phyloP scores from a whole-genome alignment of 805 yeast genomes.

The Wickerhamiella australiensis region DNA sequence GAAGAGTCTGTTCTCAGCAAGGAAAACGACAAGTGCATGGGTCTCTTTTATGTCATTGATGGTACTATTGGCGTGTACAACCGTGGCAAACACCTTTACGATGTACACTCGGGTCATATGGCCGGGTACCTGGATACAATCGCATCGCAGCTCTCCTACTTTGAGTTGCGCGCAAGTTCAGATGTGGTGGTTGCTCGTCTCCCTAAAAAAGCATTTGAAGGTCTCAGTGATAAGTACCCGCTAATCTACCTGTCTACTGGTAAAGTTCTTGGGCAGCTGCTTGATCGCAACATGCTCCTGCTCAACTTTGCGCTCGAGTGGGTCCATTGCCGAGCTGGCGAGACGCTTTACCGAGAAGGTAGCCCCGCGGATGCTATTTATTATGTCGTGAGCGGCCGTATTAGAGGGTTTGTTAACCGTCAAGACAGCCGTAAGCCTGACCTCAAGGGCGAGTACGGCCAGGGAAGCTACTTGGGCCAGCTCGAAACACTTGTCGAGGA shows the following conservation, averaged over 20 bases:
- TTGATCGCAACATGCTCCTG: conserved; percentile 29
- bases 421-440: conserved; percentile 14
- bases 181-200: conserved; percentile 61
- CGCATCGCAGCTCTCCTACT: conserved; percentile 68
- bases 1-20: conserved; percentile 47
- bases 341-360: conserved; percentile 64
- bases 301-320: conserved; percentile 91
- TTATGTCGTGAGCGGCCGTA: conserved; percentile 76
- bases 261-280: conserved; percentile 49
- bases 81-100: conserved; percentile 35
- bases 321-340: conserved; percentile 85
- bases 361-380: conserved; percentile 85
- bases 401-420: conserved; percentile 42
- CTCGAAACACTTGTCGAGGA: conserved; percentile 76
- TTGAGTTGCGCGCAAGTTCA: conserved; percentile 49
- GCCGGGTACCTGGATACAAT: conserved; percentile 80
- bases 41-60: conserved; percentile 66
- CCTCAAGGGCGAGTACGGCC: conserved; percentile 69
- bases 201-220: conserved; percentile 49
- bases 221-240: conserved; percentile 62
- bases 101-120: conserved; percentile 62
- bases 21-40: conserved; percentile 56
- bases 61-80: conserved; percentile 60
- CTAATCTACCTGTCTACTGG: conserved; percentile 69
- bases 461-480: conserved; percentile 91